These are phyloP conservation scores for Suaeda aralocaspica DNA, from an alignment of 148 eudicot species.

Conservation along the genomic window DNA sequence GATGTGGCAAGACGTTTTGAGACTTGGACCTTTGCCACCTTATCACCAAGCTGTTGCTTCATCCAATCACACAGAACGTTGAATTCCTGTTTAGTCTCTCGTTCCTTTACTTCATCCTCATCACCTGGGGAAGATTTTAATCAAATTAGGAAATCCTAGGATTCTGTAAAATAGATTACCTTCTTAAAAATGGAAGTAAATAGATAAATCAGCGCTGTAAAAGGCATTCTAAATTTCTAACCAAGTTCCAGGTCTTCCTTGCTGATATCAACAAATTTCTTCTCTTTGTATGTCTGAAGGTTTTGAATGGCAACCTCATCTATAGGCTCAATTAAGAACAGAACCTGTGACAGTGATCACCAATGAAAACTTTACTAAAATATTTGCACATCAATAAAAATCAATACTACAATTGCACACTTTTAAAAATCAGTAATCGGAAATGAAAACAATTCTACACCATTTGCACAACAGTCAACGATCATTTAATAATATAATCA, in stretches of 20 bases:
- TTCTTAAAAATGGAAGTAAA: not conserved
- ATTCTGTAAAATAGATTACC: not conserved
- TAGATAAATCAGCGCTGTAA: not conserved
- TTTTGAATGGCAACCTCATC: constrained; percentile 97
- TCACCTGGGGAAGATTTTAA: constrained; percentile 44
- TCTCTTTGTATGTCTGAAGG: constrained; percentile 90
- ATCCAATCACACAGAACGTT: constrained; percentile 95
- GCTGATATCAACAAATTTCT: constrained; percentile 99
- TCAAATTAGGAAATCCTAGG: constrained; percentile 6
- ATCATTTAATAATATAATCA: not conserved
- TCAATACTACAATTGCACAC: no score
- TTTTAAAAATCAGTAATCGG: not conserved
- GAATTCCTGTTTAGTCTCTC: constrained; percentile 85
- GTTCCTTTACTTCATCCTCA: constrained; percentile 85
- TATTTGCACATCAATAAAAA: not conserved
- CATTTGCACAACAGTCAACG: not conserved
- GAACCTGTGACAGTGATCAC: constrained; percentile 25
- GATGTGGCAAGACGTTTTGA: constrained; percentile 93
- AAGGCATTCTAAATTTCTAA: constrained; percentile 54
- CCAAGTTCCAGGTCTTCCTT: constrained; percentile 99
- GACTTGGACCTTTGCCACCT: constrained; percentile 94
- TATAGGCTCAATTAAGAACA: constrained; percentile 74
- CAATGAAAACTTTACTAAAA: not conserved
- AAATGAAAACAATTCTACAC: not conserved
- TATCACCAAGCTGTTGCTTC: constrained; percentile 98